phyloP scores from a whole-genome alignment of 768 basidiomycete species.

The Tulasnella sp. region DNA sequence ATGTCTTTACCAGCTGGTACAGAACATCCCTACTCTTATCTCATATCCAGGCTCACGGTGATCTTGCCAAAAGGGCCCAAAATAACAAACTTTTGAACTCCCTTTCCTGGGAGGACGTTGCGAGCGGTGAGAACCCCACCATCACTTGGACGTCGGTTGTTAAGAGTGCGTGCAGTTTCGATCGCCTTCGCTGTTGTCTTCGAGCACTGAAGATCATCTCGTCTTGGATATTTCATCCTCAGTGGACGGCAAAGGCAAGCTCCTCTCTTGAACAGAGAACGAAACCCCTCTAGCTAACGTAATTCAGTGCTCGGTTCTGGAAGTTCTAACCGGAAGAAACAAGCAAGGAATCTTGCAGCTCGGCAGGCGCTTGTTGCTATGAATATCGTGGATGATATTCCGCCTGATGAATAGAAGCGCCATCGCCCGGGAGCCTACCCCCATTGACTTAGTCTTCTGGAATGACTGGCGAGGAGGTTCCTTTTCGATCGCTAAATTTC shows the following conservation, averaged over 20 bases:
- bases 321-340: not conserved
- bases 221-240: not conserved
- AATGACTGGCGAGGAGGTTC: not conserved
- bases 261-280: not conserved
- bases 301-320: not conserved
- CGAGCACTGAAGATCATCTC: not conserved
- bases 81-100: not conserved
- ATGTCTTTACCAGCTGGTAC: not conserved
- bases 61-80: not conserved
- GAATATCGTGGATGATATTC: not conserved
- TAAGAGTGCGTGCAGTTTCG: not conserved
- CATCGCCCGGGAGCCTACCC: too few species aligned
- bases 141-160: not conserved
- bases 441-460: too few species aligned
- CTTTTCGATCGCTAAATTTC: too few species aligned
- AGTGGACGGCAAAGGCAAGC: not conserved
- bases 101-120: not conserved
- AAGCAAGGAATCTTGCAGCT: not conserved
- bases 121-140: not conserved
- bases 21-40: not conserved
- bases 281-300: not conserved
- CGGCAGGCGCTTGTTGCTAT: not conserved
- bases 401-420: not conserved
- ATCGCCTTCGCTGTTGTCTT: not conserved
- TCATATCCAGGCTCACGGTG: not conserved